These are phyloP conservation scores for Closterium sp. DNA, from an alignment of 139 green algal genomes.

Conservation along the genomic window DNA sequence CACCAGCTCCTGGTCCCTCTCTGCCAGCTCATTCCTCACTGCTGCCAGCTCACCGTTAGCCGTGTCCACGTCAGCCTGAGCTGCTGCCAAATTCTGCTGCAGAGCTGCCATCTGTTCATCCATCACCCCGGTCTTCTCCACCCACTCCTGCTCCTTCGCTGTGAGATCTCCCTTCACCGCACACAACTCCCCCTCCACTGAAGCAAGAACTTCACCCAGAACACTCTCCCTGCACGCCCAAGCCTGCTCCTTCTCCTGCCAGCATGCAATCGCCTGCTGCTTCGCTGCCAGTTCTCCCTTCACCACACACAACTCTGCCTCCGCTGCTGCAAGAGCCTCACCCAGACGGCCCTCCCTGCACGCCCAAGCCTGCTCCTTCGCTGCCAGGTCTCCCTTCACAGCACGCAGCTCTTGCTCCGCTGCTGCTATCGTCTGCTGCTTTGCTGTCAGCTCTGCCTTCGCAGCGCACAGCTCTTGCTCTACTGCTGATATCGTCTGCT, in stretches of 20 bases:
- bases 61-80: background rate
- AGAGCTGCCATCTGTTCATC: background rate
- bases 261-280: background rate
- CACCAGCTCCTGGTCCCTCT: background rate
- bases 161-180: background rate
- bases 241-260: background rate
- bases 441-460: background rate
- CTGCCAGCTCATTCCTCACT: background rate
- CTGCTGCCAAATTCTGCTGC: background rate
- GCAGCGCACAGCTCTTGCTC: background rate
- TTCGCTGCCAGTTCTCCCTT: background rate
- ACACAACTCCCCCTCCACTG: background rate
- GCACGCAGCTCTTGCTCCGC: too few species aligned
- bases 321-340: background rate
- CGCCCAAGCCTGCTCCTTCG: background rate
- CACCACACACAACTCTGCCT: background rate
- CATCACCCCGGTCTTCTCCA: background rate
- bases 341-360: background rate
- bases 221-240: background rate
- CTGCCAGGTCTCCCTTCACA: too few species aligned
- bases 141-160: background rate
- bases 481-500: too few species aligned
- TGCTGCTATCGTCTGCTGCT: background rate
- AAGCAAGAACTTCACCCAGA: background rate
- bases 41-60: background rate